These are phyloP conservation scores for Malus sylvestris DNA, from an alignment of 306 rosid species.

Conservation along the genomic window DNA sequence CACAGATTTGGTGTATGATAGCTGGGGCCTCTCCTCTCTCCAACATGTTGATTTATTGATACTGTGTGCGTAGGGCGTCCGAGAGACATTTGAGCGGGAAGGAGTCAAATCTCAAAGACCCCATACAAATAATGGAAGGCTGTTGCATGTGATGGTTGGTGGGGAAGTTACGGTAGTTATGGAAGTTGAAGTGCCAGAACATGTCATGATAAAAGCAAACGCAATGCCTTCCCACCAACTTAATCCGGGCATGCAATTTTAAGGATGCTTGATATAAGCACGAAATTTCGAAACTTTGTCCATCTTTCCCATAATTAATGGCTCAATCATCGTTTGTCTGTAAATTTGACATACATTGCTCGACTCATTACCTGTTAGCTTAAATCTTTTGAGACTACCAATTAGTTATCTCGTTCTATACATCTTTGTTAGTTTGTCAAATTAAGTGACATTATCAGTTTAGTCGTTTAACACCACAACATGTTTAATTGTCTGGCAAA, in stretches of 20 bases:
- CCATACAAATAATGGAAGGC: background rate
- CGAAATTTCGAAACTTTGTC: background rate
- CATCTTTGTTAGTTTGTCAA: background rate
- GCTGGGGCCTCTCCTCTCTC: background rate
- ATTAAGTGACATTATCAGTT: background rate
- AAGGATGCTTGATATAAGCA: background rate
- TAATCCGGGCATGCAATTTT: background rate
- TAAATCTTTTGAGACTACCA: too few species aligned
- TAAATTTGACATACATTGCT: background rate
- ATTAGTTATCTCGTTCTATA: background rate
- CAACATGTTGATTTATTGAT: background rate
- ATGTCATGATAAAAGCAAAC: background rate
- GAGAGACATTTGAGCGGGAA: background rate
- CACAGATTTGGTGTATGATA: background rate
- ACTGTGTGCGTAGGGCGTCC: background rate
- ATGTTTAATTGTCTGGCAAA: background rate
- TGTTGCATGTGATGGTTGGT: conserved; percentile 9
- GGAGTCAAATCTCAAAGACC: background rate
- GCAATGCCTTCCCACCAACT: conserved; percentile 9
- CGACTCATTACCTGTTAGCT: too few species aligned
- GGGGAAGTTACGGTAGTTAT: conserved; percentile 9
- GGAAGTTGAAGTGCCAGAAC: conserved; percentile 10
- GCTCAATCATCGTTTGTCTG: background rate
- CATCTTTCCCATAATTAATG: background rate
- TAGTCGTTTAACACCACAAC: background rate